Evolutionary conservation across 495 filamentous ascomycete species (phyloP).

Genomic region (Penicillium crystallinum): DNA sequence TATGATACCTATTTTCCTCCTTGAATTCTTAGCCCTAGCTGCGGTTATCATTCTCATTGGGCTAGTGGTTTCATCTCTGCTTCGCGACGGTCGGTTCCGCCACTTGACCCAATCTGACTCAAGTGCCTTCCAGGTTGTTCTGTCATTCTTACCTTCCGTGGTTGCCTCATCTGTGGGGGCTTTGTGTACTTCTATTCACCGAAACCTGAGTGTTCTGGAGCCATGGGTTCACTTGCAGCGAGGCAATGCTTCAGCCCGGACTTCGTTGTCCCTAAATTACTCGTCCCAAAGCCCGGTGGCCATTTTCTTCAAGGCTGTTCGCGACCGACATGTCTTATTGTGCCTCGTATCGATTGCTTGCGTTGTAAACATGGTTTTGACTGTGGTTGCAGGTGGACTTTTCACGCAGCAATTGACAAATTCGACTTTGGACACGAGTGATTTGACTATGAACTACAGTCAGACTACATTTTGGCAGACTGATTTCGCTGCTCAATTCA

Average conservation of each 20-base stretch:
- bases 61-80: slow-evolving; percentile 28
- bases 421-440: slow-evolving; percentile 22
- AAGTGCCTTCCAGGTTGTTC: slow-evolving; percentile 32
- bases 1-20: slow-evolving; percentile 36
- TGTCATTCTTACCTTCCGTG: slow-evolving; percentile 36
- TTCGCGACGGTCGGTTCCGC: slow-evolving; percentile 29
- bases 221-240: slow-evolving; percentile 44
- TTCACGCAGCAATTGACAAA: slow-evolving; percentile 34
- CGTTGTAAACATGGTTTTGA: slow-evolving; percentile 31
- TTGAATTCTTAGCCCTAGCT: slow-evolving; percentile 34
- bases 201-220: slow-evolving; percentile 38
- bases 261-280: slow-evolving; percentile 37
- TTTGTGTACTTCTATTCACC: slow-evolving; percentile 37
- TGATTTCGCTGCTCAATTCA: slow-evolving; percentile 38
- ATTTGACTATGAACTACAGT: slow-evolving; percentile 32
- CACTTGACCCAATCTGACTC: slow-evolving; percentile 36
- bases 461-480: slow-evolving; percentile 26
- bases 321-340: slow-evolving; percentile 29
- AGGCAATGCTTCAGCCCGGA: slow-evolving; percentile 26
- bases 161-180: slow-evolving; percentile 35
- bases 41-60: slow-evolving; percentile 35
- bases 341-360: slow-evolving; percentile 33
- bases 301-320: slow-evolving; percentile 29
- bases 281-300: slow-evolving; percentile 34
- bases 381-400: slow-evolving; percentile 34